A percentile compares a stretch with the other conserved stretches of the same genome.
Conservation (phyloP, 2,329 filamentous ascomycete species). For the Cytospora chrysosperma region DNA sequence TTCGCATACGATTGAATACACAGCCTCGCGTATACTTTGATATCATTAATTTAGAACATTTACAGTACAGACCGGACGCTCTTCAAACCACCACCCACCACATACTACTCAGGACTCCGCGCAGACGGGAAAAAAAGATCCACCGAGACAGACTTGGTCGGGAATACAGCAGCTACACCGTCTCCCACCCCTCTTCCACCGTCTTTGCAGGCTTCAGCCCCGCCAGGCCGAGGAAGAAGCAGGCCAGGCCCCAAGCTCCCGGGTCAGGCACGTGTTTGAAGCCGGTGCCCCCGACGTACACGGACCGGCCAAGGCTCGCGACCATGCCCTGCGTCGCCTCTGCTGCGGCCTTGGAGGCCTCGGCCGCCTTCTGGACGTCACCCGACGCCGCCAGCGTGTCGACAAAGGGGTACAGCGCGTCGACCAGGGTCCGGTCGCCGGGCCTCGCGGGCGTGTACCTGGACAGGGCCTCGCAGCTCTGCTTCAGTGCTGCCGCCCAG, state of each 20-base stretch:
- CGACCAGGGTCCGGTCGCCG: slow-evolving; percentile 87
- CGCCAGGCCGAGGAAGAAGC: slow-evolving; percentile 78
- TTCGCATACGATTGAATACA: slow-evolving; percentile 8
- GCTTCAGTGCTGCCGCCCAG: slow-evolving; percentile 66
- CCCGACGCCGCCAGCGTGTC: slow-evolving; percentile 64
- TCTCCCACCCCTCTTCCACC: slow-evolving; percentile 39
- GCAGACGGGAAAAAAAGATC: too few relatives aligned
- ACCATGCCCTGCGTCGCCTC: slow-evolving; percentile 89
- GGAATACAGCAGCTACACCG: slow-evolving; percentile 16
- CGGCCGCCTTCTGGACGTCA: slow-evolving; percentile 69
- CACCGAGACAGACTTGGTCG: too few relatives aligned
- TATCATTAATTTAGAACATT: slow-evolving; percentile 1
- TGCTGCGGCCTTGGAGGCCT: slow-evolving; percentile 72
- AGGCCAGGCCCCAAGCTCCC: slow-evolving; percentile 72
- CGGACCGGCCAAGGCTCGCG: slow-evolving; percentile 78
- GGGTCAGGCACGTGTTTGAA: slow-evolving; percentile 67
- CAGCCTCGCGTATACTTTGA: slow-evolving; percentile 1
- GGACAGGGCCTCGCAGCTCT: slow-evolving; percentile 68
- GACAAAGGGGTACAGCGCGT: slow-evolving; percentile 87
- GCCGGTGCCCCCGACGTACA: slow-evolving; percentile 76
- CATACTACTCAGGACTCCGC: slow-evolving; percentile 15
- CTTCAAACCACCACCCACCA: slow-evolving; percentile 3
- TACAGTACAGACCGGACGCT: slow-evolving; percentile 12
- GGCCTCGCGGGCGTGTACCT: slow-evolving; percentile 87
- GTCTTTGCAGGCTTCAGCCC: slow-evolving; percentile 45